Percentiles rank a stretch among this genome's conserved stretches.
Conservation (phyloP, 768 basidiomycete genomes). For the Tephrocybe sp. region DNA sequence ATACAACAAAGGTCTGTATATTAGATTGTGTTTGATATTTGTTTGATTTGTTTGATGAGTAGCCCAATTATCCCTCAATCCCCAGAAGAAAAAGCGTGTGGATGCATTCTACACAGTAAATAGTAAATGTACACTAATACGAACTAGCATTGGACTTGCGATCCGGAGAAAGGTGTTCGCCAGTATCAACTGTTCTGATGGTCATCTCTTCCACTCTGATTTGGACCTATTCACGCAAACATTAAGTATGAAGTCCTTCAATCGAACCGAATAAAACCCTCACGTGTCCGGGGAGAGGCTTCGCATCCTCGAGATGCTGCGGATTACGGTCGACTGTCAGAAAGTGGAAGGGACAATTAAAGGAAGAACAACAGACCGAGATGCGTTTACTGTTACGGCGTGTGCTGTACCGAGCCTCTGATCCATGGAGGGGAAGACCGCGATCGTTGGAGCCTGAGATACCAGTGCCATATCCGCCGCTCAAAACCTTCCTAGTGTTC, state of each 20-base stretch:
- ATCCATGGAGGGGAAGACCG: not conserved
- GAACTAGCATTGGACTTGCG: not conserved
- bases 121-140: not conserved
- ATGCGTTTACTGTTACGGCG: not conserved
- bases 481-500: slow-evolving; percentile 35
- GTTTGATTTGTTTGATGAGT: too few relatives aligned
- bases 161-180: not conserved
- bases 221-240: slow-evolving; percentile 5
- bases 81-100: too few relatives aligned
- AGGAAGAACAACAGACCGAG: not conserved
- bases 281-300: not conserved
- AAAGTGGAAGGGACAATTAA: not conserved
- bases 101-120: too few relatives aligned
- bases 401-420: not conserved
- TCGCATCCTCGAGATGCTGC: not conserved
- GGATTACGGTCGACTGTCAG: not conserved
- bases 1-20: too few relatives aligned
- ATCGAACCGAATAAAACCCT: not conserved
- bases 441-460: not conserved
- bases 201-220: slow-evolving; percentile 16
- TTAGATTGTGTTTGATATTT: too few relatives aligned
- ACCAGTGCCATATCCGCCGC: not conserved
- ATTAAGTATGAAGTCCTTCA: too few relatives aligned
- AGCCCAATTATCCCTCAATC: too few relatives aligned
- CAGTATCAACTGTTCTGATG: slow-evolving; percentile 4